Evolutionary conservation across 192 early-diverging fungal species (phyloP).

Genomic region (Coemansia sp.): DNA sequence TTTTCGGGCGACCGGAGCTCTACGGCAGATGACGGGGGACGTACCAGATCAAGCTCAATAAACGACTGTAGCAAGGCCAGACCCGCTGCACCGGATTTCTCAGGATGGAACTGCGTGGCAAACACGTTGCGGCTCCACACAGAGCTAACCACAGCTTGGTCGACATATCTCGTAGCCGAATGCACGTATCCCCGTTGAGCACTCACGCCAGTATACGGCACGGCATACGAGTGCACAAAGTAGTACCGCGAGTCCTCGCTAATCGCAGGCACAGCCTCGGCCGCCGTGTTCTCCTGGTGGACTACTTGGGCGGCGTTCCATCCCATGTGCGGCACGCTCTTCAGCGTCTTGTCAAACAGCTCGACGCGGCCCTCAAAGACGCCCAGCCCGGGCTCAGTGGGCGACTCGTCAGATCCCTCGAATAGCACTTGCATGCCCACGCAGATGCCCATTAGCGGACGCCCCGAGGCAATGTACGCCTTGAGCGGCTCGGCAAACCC

Average conservation of each 20-base stretch:
- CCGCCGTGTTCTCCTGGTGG: background rate
- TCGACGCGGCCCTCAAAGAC: constrained; percentile 72
- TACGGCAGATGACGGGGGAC: constrained; percentile 1
- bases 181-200: constrained; percentile 69
- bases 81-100: constrained; percentile 94
- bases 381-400: constrained; percentile 76
- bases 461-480: constrained; percentile 79
- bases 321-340: constrained; percentile 98
- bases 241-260: constrained; percentile 74
- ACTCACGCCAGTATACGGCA: constrained; percentile 57
- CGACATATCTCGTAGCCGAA: constrained; percentile 84
- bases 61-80: constrained; percentile 80
- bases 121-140: constrained; percentile 86
- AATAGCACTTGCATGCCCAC: constrained; percentile 97
- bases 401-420: constrained; percentile 87
- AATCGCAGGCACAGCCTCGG: constrained; percentile 31
- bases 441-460: constrained; percentile 98
- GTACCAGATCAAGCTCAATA: constrained; percentile 57
- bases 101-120: constrained; percentile 99
- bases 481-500: constrained; percentile 81
- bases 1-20: constrained; percentile 1
- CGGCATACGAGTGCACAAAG: constrained; percentile 98
- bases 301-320: constrained; percentile 72
- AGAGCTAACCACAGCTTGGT: constrained; percentile 82
- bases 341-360: constrained; percentile 65